Evolutionary conservation across 2,329 filamentous ascomycete genomes (phyloP).

Genomic region (Ophiostoma sp.): DNA sequence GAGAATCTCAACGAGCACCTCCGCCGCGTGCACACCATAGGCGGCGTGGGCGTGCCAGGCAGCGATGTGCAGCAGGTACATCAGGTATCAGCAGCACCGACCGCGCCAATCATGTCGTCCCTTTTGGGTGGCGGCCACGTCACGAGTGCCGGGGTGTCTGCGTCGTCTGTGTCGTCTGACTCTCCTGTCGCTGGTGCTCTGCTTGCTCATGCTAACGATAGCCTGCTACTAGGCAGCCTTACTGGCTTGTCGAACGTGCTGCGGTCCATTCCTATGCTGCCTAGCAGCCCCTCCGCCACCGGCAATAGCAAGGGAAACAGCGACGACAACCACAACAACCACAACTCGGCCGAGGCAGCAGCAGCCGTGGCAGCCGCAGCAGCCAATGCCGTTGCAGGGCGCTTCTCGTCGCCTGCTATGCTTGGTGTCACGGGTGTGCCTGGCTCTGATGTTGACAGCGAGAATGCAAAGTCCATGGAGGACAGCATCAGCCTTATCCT

Average conservation of each 20-base stretch:
- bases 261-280: conserved; percentile 20
- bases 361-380: conserved; percentile 16
- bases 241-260: conserved; percentile 11
- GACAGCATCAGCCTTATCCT: conserved; percentile 19
- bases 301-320: not conserved
- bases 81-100: not conserved
- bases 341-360: not conserved
- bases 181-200: conserved; percentile 4
- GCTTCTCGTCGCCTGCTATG: conserved; percentile 14
- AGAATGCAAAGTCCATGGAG: conserved; percentile 23
- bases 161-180: not conserved
- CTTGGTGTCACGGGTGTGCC: not conserved
- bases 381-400: conserved; percentile 15
- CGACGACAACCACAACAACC: not conserved
- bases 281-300: not conserved
- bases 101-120: not conserved
- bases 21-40: conserved; percentile 72
- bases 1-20: conserved; percentile 94
- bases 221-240: not conserved
- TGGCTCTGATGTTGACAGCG: not conserved
- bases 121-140: not conserved
- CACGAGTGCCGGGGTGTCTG: not conserved
- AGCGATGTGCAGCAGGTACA: not conserved
- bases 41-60: not conserved
- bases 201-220: conserved; percentile 2